Evolutionary conservation across 2,329 filamentous ascomycete genomes (phyloP).

Genomic region (Penicillium psychrosexuale): DNA sequence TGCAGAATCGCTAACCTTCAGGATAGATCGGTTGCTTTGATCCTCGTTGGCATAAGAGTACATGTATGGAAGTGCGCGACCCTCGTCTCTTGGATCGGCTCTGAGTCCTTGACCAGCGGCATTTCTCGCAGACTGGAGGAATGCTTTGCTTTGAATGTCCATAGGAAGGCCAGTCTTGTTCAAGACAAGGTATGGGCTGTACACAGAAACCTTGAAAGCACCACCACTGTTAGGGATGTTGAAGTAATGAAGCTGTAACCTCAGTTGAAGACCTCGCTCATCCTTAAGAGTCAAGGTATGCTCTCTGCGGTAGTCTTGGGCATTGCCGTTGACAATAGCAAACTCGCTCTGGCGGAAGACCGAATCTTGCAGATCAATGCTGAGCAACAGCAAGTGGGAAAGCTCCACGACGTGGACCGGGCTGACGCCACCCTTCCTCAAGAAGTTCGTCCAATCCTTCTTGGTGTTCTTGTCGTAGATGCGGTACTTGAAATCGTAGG

Average conservation of each 20-base stretch:
- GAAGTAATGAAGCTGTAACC: constrained; percentile 85
- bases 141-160: constrained; percentile 81
- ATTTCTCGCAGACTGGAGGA: constrained; percentile 76
- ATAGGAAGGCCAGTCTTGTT: constrained; percentile 93
- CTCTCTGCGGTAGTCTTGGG: constrained; percentile 83
- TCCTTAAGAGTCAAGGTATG: constrained; percentile 78
- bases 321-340: constrained; percentile 89
- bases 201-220: constrained; percentile 92
- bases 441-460: constrained; percentile 98
- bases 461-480: constrained; percentile 99
- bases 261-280: constrained; percentile 71
- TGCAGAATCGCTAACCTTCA: constrained; percentile 83
- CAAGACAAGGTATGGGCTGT: constrained; percentile 88
- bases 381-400: constrained; percentile 86
- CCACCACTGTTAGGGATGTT: constrained; percentile 87
- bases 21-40: constrained; percentile 80
- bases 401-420: constrained; percentile 96
- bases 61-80: constrained; percentile 83
- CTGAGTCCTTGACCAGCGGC: constrained; percentile 76
- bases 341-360: constrained; percentile 94
- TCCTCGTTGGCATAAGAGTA: constrained; percentile 90
- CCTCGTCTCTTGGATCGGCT: constrained; percentile 50
- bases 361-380: constrained; percentile 94
- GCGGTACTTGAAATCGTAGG: constrained; percentile 98
- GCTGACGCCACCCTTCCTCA: constrained; percentile 93